Conservation (phyloP, 139 green algal species). For the Micractinium conductrix region DNA sequence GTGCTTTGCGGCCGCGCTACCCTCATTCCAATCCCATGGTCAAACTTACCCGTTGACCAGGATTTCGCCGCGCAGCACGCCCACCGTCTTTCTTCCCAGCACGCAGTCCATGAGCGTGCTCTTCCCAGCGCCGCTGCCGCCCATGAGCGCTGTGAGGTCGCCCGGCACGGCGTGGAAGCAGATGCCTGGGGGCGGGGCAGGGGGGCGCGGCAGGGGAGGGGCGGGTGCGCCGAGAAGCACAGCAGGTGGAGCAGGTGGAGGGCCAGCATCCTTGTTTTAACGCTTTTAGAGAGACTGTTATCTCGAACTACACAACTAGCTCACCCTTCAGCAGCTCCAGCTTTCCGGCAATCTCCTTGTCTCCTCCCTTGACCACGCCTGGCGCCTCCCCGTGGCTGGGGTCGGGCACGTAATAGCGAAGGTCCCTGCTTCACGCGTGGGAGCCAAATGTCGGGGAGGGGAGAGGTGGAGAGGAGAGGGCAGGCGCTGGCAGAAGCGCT, state of each 20-base stretch:
- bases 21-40: too few relatives aligned
- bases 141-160: slow-evolving; percentile 74
- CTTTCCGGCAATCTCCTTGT: slow-evolving; percentile 51
- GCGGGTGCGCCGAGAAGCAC: not conserved
- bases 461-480: not conserved
- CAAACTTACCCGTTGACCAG: slow-evolving; percentile 59
- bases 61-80: slow-evolving; percentile 72
- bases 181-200: slow-evolving; percentile 51
- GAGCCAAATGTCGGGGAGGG: too few relatives aligned
- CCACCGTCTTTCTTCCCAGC: slow-evolving; percentile 80
- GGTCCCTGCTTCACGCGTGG: too few relatives aligned
- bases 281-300: too few relatives aligned
- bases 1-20: too few relatives aligned
- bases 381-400: slow-evolving; percentile 45
- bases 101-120: slow-evolving; percentile 57
- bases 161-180: slow-evolving; percentile 58
- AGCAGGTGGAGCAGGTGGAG: too few relatives aligned
- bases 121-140: slow-evolving; percentile 39
- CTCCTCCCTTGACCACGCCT: slow-evolving; percentile 24
- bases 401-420: slow-evolving; percentile 73
- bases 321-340: slow-evolving; percentile 54
- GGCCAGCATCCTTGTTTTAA: too few relatives aligned
- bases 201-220: too few relatives aligned
- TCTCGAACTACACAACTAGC: too few relatives aligned
- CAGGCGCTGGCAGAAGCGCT: not conserved